These are phyloP conservation scores for Ophiostoma populinum DNA, from an alignment of 2,329 filamentous ascomycete genomes.

Conservation along the genomic window DNA sequence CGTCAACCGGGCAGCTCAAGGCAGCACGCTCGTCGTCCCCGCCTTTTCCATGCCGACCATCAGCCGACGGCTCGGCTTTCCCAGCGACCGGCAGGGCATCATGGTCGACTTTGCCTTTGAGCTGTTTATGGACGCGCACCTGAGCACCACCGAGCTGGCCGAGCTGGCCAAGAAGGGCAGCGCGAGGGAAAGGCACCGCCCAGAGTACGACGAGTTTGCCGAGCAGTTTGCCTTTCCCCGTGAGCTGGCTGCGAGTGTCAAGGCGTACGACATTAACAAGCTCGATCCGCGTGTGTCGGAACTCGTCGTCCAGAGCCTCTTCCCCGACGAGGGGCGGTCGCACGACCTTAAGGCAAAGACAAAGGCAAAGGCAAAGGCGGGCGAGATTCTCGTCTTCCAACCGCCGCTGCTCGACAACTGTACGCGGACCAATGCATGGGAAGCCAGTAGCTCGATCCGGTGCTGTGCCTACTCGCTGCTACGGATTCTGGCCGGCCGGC, in stretches of 20 bases:
- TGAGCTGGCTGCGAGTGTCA: not conserved
- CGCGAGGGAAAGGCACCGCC: slow-evolving; percentile 7
- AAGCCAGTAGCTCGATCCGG: slow-evolving; percentile 19
- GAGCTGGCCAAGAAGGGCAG: slow-evolving; percentile 12
- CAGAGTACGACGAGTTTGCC: slow-evolving; percentile 15
- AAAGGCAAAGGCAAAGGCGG: not conserved
- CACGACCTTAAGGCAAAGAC: too few relatives aligned
- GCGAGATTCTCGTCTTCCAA: slow-evolving; percentile 22
- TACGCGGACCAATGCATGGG: slow-evolving; percentile 22
- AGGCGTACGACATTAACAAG: not conserved
- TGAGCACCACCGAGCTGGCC: slow-evolving; percentile 12
- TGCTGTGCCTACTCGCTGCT: slow-evolving; percentile 21
- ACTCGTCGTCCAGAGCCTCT: slow-evolving; percentile 13
- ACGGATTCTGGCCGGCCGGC: slow-evolving; percentile 10
- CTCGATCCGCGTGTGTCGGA: slow-evolving; percentile 17
- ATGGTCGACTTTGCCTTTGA: slow-evolving; percentile 17
- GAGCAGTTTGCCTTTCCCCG: slow-evolving; percentile 11
- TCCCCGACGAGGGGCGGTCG: not conserved
- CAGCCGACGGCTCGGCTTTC: not conserved
- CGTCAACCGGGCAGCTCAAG: slow-evolving; percentile 1
- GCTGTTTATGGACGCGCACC: slow-evolving; percentile 14
- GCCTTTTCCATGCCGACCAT: slow-evolving; percentile 11
- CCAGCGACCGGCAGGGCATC: not conserved
- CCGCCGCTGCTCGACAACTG: slow-evolving; percentile 24
- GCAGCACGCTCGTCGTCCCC: slow-evolving; percentile 8